Conservation (phyloP, 2,329 filamentous ascomycete genomes). For the Sporothrix humicola region DNA sequence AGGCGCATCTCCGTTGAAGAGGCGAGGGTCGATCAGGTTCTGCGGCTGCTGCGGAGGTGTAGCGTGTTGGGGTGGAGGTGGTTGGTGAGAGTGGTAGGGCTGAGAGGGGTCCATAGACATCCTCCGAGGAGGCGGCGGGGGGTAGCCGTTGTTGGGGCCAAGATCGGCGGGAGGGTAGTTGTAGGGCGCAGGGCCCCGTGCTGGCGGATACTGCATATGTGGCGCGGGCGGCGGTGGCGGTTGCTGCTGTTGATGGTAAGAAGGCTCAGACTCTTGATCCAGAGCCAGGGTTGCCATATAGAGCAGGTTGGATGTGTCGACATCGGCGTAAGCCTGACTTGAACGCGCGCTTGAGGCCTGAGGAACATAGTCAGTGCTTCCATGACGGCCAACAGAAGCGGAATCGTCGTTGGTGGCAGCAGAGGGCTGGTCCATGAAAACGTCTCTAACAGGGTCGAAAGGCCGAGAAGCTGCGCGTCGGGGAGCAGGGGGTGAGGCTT, state of each 20-base stretch:
- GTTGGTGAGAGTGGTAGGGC: conserved; percentile 31
- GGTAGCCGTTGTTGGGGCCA: conserved; percentile 22
- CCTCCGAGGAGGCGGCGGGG: conserved; percentile 17
- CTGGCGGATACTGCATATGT: conserved; percentile 27
- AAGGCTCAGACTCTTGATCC: conserved; percentile 28
- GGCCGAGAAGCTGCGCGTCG: conserved; percentile 45
- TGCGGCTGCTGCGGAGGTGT: conserved; percentile 23
- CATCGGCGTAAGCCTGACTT: conserved; percentile 32
- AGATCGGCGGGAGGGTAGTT: conserved; percentile 28
- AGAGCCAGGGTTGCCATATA: conserved; percentile 35
- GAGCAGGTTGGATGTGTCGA: conserved; percentile 32
- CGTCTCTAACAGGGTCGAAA: conserved; percentile 54
- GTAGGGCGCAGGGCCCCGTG: conserved; percentile 27
- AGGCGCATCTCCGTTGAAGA: conserved; percentile 36
- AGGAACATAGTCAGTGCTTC: conserved; percentile 20
- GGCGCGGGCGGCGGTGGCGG: not conserved
- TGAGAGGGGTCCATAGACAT: conserved; percentile 32
- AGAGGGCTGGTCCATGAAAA: conserved; percentile 44
- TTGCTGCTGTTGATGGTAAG: conserved; percentile 22
- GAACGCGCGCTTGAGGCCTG: conserved; percentile 5
- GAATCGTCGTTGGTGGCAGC: conserved; percentile 32
- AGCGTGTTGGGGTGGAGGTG: conserved; percentile 16
- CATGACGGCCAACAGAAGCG: not conserved
- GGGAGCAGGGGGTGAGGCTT: not conserved
- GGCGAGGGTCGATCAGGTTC: conserved; percentile 36